Percentiles rank a stretch among this genome's conserved stretches.
These are phyloP conservation scores for Toxoplasma gondii DNA, from an alignment of 169 alveolate genomes.

Conservation along the genomic window DNA sequence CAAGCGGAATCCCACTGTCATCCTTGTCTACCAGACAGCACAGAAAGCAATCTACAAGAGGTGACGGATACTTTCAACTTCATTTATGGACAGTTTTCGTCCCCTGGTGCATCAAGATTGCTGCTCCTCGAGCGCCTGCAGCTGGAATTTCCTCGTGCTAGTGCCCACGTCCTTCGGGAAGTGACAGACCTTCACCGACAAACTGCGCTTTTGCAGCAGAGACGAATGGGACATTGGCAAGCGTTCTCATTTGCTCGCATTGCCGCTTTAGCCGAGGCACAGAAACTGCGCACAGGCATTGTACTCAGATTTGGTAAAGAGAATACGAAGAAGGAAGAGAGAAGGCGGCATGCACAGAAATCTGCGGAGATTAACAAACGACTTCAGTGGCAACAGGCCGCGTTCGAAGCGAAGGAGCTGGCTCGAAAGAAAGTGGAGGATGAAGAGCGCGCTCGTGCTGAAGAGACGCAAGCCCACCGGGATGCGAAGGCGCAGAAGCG, in stretches of 20 bases:
- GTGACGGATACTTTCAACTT: background rate
- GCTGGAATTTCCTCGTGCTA: background rate
- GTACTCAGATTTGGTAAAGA: background rate
- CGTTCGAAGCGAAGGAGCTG: background rate
- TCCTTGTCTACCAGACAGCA: too few species aligned
- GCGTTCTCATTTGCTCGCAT: conserved; percentile 5
- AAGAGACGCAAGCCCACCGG: background rate
- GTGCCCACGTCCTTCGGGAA: background rate
- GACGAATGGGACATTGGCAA: background rate
- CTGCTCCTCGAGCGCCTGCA: background rate
- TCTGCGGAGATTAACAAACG: background rate
- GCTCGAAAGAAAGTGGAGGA: background rate
- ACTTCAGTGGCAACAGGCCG: background rate
- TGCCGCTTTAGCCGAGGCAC: background rate
- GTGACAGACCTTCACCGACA: background rate
- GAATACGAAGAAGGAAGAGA: background rate
- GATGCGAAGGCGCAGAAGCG: background rate
- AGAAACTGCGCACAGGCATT: background rate
- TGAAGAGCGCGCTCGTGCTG: background rate
- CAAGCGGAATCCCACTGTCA: too few species aligned
- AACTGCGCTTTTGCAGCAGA: conserved; percentile 3
- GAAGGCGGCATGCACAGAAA: background rate
- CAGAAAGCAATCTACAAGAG: background rate
- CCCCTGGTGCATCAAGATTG: background rate
- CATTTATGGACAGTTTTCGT: conserved; percentile 1